Conservation (phyloP, 257 asterid genomes). For the Nyctanthes arbortristis region DNA sequence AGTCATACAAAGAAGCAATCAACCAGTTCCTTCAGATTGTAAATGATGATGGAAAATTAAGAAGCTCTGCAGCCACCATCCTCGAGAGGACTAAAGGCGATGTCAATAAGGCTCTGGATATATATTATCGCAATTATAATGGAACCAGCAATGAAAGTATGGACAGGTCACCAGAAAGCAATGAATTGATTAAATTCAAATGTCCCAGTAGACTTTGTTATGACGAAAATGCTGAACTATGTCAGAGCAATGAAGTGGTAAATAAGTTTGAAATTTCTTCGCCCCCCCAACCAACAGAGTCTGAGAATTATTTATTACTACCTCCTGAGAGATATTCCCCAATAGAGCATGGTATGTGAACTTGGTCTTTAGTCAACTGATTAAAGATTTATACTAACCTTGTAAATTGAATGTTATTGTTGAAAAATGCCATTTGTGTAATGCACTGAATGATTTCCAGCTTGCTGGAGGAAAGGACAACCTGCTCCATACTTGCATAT, state of each 20-base stretch:
- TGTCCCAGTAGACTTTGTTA: conserved; percentile 33
- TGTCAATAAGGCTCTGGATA: conserved; percentile 74
- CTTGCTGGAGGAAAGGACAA: conserved; percentile 89
- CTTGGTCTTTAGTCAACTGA: conserved; percentile 24
- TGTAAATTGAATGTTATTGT: conserved; percentile 9
- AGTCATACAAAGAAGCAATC: conserved; percentile 48
- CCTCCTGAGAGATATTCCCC: conserved; percentile 77
- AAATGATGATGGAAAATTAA: conserved; percentile 65
- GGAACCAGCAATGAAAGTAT: conserved; percentile 25
- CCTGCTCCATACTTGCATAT: conserved; percentile 86
- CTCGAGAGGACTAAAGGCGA: conserved; percentile 69
- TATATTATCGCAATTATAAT: conserved; percentile 46
- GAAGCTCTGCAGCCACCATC: conserved; percentile 57
- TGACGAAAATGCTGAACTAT: conserved; percentile 36
- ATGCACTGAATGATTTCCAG: conserved; percentile 50
- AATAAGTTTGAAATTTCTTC: conserved; percentile 34
- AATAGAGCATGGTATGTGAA: conserved; percentile 67
- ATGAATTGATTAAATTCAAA: conserved; percentile 38
- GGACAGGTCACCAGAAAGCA: conserved; percentile 25
- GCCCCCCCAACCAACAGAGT: conserved; percentile 31
- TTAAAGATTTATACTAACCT: conserved; percentile 19
- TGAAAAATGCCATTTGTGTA: conserved; percentile 12
- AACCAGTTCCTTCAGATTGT: conserved; percentile 78
- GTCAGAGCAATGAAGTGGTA: conserved; percentile 31
- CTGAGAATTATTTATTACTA: conserved; percentile 53